phyloP scores from a whole-genome alignment of 2,329 filamentous ascomycete species.

The Penicillium polonicum region DNA sequence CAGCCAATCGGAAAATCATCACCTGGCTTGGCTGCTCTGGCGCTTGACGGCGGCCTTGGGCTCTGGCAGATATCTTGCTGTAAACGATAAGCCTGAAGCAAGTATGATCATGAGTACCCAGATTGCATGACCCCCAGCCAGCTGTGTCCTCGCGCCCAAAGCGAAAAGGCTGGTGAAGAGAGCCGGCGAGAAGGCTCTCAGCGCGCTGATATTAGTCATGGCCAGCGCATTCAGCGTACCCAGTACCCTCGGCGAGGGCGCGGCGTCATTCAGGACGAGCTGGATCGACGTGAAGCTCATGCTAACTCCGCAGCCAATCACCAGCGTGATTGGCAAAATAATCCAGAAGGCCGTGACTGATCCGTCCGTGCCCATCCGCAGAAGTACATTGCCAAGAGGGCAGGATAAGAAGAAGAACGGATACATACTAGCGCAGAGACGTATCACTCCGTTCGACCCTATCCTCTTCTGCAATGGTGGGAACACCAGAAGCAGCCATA shows the following conservation, averaged over 20 bases:
- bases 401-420: conserved; percentile 61
- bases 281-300: conserved; percentile 72
- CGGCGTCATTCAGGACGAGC: conserved; percentile 71
- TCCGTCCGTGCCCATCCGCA: conserved; percentile 43
- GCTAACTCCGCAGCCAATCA: conserved; percentile 61
- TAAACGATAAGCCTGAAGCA: conserved; percentile 36
- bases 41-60: neutral
- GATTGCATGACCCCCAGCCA: conserved; percentile 63
- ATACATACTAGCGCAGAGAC: conserved; percentile 57
- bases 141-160: conserved; percentile 60
- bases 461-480: conserved; percentile 64
- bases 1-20: neutral
- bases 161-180: conserved; percentile 68
- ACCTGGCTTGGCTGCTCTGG: neutral
- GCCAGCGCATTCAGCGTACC: conserved; percentile 71
- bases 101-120: conserved; percentile 48
- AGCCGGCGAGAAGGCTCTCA: conserved; percentile 66
- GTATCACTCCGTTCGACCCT: conserved; percentile 66
- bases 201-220: conserved; percentile 59
- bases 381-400: conserved; percentile 58
- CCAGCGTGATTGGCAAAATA: conserved; percentile 44
- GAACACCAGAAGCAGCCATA: conserved; percentile 71
- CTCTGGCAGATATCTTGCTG: conserved; percentile 20
- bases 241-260: conserved; percentile 62
- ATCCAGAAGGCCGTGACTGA: conserved; percentile 58